Percentiles rank a stretch among this genome's conserved stretches.
Conservation (phyloP, 1,139 yeast genomes). For the Pneumocystis sp. region DNA sequence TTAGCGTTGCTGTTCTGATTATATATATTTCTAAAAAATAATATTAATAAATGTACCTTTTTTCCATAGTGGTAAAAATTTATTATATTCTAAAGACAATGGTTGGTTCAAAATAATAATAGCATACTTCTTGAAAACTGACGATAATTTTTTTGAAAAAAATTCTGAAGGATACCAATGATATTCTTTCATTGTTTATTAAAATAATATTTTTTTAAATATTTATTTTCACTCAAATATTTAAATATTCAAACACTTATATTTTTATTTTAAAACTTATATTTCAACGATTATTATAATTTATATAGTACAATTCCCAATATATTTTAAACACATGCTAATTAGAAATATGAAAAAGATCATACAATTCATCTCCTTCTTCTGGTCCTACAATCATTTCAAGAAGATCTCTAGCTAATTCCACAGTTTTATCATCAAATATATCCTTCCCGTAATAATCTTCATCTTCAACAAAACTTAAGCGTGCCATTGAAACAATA, state of each 20-base stretch:
- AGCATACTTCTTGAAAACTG: not conserved
- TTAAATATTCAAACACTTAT: not conserved
- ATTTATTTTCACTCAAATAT: not conserved
- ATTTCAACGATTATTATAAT: not conserved
- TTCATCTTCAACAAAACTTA: not conserved
- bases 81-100: not conserved
- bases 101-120: conserved; percentile 1
- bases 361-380: conserved; percentile 12
- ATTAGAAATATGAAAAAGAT: conserved; percentile 1
- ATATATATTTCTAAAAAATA: not conserved
- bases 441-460: not conserved
- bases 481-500: conserved; percentile 1
- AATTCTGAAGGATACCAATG: not conserved
- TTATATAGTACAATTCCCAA: not conserved
- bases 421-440: conserved; percentile 2
- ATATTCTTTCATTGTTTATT: not conserved
- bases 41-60: not conserved
- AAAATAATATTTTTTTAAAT: not conserved
- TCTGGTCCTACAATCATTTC: conserved; percentile 12
- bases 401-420: conserved; percentile 11
- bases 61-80: not conserved
- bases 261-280: not conserved
- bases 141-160: not conserved
- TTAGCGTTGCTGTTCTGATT: not conserved
- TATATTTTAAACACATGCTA: not conserved